Percentiles rank a stretch among this genome's conserved stretches.
phyloP scores from a whole-genome alignment of 1,139 yeast genomes.

The Pichia sp. region DNA sequence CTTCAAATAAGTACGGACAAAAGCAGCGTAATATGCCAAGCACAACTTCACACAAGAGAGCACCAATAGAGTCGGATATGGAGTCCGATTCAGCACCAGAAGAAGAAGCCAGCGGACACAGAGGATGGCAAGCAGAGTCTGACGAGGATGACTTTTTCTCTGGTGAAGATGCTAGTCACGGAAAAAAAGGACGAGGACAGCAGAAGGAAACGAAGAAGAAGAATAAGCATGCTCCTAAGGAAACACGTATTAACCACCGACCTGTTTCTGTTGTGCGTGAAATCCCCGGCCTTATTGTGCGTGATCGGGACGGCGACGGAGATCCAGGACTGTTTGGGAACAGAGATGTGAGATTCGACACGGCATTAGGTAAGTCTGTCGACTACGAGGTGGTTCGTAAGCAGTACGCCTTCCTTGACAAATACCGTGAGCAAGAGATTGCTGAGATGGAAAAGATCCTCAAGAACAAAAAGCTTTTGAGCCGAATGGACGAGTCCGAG shows the following conservation, averaged over 20 bases:
- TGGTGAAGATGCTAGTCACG: background rate
- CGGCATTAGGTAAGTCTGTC: conserved; percentile 74
- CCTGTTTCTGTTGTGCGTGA: conserved; percentile 69
- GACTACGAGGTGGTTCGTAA: conserved; percentile 62
- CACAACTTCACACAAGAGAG: background rate
- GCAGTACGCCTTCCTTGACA: conserved; percentile 81
- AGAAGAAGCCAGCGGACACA: conserved; percentile 17
- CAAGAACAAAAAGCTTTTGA: conserved; percentile 49
- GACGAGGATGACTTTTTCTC: conserved; percentile 22
- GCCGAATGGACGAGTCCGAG: conserved; percentile 45
- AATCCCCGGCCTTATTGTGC: conserved; percentile 60
- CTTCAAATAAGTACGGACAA: background rate
- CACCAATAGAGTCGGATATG: background rate
- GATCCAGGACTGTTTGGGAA: conserved; percentile 40
- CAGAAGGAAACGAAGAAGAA: conserved; percentile 18
- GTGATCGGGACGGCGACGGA: conserved; percentile 29
- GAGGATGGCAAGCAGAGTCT: conserved; percentile 19
- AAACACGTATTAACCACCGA: conserved; percentile 54
- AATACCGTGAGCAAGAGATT: conserved; percentile 73
- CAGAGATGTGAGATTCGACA: conserved; percentile 79
- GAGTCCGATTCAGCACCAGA: conserved; percentile 19
- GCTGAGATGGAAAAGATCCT: conserved; percentile 53
- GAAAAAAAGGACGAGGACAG: conserved; percentile 17
- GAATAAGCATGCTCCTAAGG: conserved; percentile 77
- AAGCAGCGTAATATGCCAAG: background rate